These are phyloP conservation scores for Lodderomyces pseudojiufengensis DNA, from an alignment of 1,139 yeast species.

Conservation along the genomic window DNA sequence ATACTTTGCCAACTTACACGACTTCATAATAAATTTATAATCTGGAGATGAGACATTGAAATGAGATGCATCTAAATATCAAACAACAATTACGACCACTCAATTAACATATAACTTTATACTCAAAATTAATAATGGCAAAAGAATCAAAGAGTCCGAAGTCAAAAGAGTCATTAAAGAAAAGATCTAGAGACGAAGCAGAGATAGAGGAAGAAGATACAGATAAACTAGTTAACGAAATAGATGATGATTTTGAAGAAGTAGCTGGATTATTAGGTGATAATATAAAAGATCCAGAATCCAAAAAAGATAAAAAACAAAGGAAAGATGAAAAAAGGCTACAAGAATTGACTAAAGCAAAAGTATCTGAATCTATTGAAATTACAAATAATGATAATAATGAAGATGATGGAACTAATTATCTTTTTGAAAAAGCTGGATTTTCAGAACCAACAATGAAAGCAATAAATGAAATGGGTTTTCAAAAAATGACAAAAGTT, in stretches of 20 bases:
- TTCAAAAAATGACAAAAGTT: slow-evolving; percentile 83
- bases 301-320: slow-evolving; percentile 17
- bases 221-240: slow-evolving; percentile 44
- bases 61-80: no score
- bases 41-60: no score
- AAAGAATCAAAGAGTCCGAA: neutral
- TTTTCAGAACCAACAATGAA: slow-evolving; percentile 76
- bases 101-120: no score
- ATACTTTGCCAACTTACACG: no score
- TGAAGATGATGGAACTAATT: slow-evolving; percentile 19
- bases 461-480: slow-evolving; percentile 84
- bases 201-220: slow-evolving; percentile 29
- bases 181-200: slow-evolving; percentile 10
- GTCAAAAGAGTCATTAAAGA: slow-evolving; percentile 3
- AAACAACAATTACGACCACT: no score
- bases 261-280: slow-evolving; percentile 52
- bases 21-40: no score
- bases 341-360: slow-evolving; percentile 19
- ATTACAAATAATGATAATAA: slow-evolving; percentile 21
- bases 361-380: slow-evolving; percentile 20
- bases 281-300: slow-evolving; percentile 40
- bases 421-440: slow-evolving; percentile 47
- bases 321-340: slow-evolving; percentile 17
- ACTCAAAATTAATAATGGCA: no score
- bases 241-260: slow-evolving; percentile 53